A percentile compares a stretch with the other conserved stretches of the same genome.
These are phyloP conservation scores for Pythium dissimile DNA, from an alignment of 352 stramenopile genomes.

Conservation along the genomic window DNA sequence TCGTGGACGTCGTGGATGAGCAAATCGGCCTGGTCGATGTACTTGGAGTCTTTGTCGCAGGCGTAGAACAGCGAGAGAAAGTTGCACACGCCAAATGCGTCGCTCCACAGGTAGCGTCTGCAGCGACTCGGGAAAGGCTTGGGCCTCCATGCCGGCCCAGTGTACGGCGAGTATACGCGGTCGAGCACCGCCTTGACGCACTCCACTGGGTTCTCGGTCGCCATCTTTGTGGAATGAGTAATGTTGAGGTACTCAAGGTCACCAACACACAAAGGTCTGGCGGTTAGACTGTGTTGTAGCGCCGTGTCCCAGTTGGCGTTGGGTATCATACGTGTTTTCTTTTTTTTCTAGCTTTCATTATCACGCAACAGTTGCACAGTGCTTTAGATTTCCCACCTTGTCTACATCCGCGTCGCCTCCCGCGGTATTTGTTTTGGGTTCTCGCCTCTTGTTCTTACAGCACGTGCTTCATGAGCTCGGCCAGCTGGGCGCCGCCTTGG, in stretches of 20 bases:
- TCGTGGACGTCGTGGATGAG: conserved; percentile 27
- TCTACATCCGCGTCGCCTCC: background rate
- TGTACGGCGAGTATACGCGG: conserved; percentile 29
- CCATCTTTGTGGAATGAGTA: background rate
- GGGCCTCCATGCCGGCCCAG: conserved; percentile 20
- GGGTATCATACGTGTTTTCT: background rate
- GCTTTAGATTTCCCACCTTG: no score
- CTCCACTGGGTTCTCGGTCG: background rate
- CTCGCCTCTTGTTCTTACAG: conserved; percentile 22
- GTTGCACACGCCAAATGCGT: conserved; percentile 33
- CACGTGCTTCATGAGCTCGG: conserved; percentile 57
- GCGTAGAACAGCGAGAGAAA: conserved; percentile 26
- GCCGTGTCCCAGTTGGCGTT: background rate
- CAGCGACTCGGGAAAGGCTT: conserved; percentile 16
- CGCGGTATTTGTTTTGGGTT: background rate
- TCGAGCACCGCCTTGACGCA: conserved; percentile 20
- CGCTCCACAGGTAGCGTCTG: conserved; percentile 32
- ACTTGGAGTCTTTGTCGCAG: background rate
- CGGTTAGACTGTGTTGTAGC: background rate
- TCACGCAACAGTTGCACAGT: background rate
- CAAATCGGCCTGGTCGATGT: conserved; percentile 24
- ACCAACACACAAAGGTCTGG: background rate
- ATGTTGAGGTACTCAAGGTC: conserved; percentile 8
- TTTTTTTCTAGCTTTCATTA: background rate
- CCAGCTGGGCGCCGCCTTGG: conserved; percentile 50